Base-by-base conservation (phyloP, 768 basidiomycete species). In the Lactifluus subvellereus region DNA sequence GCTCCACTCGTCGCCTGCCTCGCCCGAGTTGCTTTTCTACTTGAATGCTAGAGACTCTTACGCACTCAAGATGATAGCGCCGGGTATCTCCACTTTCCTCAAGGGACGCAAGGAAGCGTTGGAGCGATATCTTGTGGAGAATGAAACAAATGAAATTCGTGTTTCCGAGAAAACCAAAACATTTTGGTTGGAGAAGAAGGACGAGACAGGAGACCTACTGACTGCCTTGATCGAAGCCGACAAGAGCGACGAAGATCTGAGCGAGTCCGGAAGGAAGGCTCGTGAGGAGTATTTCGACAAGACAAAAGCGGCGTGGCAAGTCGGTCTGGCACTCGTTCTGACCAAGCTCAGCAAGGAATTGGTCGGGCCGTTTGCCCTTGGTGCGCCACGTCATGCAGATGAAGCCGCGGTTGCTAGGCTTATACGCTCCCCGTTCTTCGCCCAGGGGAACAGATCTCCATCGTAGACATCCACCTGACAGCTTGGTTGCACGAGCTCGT, bases 381-480 rank as follows among this genome's bases (percentile, higher is more conserved):
- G 88, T 88, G 70, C 55, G 81, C 71, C 47, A 42, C 35, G 49
- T 54, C 43, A 50, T 42, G n/a, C 9, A 18, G 20, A 54, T 45
- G 16, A 47, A n/a, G 14, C 14, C 1, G 16, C 16, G 33, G 37
- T 27, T 27, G 27, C 27, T 49, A 9, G 32, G 20, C 20, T 63
- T 18, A 47, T 18, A 45, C n/a, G 22, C 53, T 20, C 37, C 27
- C 27, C n/a, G 8, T 9, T 47, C 53, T 14, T 49, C 32, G n/a
- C 20, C 9, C 38, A 89, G 92, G 92, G 18, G 91, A 94, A 69
- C 91, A 94, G 66, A 72, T 92, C 68, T 91, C 87, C 6, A 74
- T 91, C 52, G 89, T 87, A 14, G 93, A 94, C 71, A 75, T 93
- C 59, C 91, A 93, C 70, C 80, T 93, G 20, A 85, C 83, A 9